These are phyloP conservation scores for Cladophialophora exuberans DNA, from an alignment of 2,329 filamentous ascomycete genomes.

Conservation along the genomic window DNA sequence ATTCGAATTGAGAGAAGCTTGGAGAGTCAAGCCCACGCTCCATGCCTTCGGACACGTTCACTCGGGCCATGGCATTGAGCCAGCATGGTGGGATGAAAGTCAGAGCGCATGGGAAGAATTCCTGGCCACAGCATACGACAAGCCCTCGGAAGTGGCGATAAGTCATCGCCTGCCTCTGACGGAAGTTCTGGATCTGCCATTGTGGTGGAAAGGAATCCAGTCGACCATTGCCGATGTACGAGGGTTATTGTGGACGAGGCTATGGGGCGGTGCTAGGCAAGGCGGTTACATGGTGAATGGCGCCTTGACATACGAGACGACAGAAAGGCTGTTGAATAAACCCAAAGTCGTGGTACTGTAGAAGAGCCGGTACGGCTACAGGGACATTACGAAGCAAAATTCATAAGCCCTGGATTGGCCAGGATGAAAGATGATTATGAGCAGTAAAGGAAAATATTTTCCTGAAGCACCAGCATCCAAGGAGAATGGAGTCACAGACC, in stretches of 20 bases:
- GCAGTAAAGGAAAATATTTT: too few relatives aligned
- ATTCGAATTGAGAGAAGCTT: slow-evolving; percentile 70
- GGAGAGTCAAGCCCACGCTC: slow-evolving; percentile 72
- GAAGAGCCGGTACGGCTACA: too few relatives aligned
- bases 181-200: slow-evolving; percentile 41
- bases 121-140: slow-evolving; percentile 41
- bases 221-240: slow-evolving; percentile 57
- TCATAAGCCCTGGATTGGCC: too few relatives aligned
- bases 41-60: slow-evolving; percentile 89
- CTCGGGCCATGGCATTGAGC: slow-evolving; percentile 70
- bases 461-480: too few relatives aligned
- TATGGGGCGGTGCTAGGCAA: slow-evolving; percentile 59
- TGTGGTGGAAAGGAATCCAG: slow-evolving; percentile 57
- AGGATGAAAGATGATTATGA: too few relatives aligned
- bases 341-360: slow-evolving; percentile 43
- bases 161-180: slow-evolving; percentile 37
- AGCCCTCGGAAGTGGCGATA: slow-evolving; percentile 32
- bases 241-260: slow-evolving; percentile 62
- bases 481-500: too few relatives aligned
- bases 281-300: slow-evolving; percentile 65
- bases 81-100: slow-evolving; percentile 73
- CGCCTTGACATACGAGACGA: slow-evolving; percentile 52
- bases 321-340: slow-evolving; percentile 41
- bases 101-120: slow-evolving; percentile 74
- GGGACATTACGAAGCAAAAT: too few relatives aligned